Conservation (phyloP, 148 eudicot species). For the Camellia japonica region DNA sequence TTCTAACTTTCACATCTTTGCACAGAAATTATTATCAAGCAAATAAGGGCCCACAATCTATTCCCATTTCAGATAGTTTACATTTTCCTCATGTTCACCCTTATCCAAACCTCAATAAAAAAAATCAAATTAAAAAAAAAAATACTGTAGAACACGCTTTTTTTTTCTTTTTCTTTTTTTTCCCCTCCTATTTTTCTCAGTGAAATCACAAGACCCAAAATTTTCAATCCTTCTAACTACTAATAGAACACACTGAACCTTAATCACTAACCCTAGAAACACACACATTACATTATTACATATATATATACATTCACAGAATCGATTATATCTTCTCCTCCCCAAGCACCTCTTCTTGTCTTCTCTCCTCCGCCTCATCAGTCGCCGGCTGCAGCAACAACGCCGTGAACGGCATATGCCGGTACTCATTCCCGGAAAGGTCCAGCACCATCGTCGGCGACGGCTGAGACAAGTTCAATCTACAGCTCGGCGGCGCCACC, state of each 20-base stretch:
- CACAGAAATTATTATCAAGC: background rate
- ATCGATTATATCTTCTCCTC: constrained; percentile 7
- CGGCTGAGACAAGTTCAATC: constrained; percentile 30
- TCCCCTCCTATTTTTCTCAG: no score
- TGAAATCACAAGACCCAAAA: background rate
- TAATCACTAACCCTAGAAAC: background rate
- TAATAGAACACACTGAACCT: background rate
- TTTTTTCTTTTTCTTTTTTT: no score
- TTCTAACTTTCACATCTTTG: no score
- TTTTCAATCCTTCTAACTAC: background rate
- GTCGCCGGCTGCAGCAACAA: constrained; percentile 33
- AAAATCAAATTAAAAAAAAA: background rate
- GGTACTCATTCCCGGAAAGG: constrained; percentile 23
- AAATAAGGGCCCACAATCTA: background rate
- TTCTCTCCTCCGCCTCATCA: constrained; percentile 20
- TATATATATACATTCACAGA: background rate
- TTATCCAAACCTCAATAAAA: background rate
- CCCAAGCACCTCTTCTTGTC: constrained; percentile 22
- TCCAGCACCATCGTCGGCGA: constrained; percentile 19
- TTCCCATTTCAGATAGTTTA: background rate
- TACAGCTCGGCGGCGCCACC: constrained; percentile 20
- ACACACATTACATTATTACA: background rate
- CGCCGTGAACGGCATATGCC: constrained; percentile 41
- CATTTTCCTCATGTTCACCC: background rate
- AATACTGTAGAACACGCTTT: background rate